Base-by-base conservation (phyloP, 768 basidiomycete genomes). In the Boletus insuetus region DNA sequence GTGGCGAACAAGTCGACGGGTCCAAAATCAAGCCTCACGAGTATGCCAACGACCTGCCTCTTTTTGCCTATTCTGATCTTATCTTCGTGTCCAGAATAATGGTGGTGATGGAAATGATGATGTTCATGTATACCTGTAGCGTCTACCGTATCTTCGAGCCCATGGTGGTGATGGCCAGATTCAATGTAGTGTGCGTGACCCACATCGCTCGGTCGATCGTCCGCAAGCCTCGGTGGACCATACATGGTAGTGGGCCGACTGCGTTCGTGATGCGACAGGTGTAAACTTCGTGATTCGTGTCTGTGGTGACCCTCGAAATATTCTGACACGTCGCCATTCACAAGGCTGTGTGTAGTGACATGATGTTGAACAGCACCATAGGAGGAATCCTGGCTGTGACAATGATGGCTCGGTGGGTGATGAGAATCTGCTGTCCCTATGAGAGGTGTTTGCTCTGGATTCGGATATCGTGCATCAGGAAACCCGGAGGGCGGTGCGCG, bases 21-120 rank as follows among this genome's bases (percentile, higher is more conserved):
- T 24, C 11, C 4, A 44, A 29, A 6, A 4, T 42, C 1, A 43
- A 41, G 19, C 6, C 68, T 64, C 37, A 90, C 89, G 34, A 92
- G 73, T 51, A 91, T 85, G 3, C 89, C 85, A 46, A 93, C 79
- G 41, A 93, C 74, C 62, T 90, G 88, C 53, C 86, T 72, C 64
- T 78, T 76, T 52, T 83, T 75, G 9, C 83, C 82, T 10, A 85
- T 64, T 40, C 56, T 69, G 0, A 70, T 65, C 14, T 68, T 64
- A 6, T 61, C 39, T 64, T 67, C 50, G 16, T 59, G 44, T 46
- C 49, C 49, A 32, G 45, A 29, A 4, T 2, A 4, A n/a, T 39
- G 46, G 22, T 41, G 14, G 6, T 51, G 41, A 26, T 52, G 56
- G 20, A 39, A 40, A 35, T 48, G 35, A 14, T 49, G 26, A 44